Evolutionary conservation across 2,329 filamentous ascomycete species (phyloP).

Genomic region (Calonectria pauciramosa): DNA sequence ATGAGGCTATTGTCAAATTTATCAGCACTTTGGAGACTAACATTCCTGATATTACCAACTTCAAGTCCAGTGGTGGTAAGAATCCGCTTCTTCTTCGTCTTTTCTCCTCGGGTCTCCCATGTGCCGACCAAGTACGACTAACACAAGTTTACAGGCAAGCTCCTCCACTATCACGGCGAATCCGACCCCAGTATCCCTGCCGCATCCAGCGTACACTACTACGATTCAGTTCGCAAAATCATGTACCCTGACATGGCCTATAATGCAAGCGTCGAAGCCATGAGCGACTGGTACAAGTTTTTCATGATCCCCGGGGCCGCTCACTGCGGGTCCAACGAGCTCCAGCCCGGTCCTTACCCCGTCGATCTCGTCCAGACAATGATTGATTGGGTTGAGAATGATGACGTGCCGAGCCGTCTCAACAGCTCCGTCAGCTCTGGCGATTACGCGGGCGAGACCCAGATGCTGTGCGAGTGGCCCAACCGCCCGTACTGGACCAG

Average conservation of each 20-base stretch:
- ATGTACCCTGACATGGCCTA: conserved; percentile 53
- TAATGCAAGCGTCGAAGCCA: conserved; percentile 54
- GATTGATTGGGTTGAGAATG: conserved; percentile 78
- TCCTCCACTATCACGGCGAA: conserved; percentile 71
- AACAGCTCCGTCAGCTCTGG: conserved; percentile 49
- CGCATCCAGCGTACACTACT: conserved; percentile 68
- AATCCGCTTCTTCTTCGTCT: too few species aligned
- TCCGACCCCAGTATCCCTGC: conserved; percentile 66
- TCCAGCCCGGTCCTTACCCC: conserved; percentile 60
- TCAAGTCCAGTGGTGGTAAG: conserved; percentile 56
- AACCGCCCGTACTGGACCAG: conserved; percentile 32
- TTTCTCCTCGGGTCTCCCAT: too few species aligned
- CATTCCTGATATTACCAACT: conserved; percentile 64
- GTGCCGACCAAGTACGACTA: too few species aligned
- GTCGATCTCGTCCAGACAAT: conserved; percentile 77
- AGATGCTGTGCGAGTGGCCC: conserved; percentile 56
- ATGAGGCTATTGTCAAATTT: conserved; percentile 61
- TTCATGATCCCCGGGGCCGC: conserved; percentile 68
- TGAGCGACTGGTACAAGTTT: conserved; percentile 68
- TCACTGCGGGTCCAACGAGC: conserved; percentile 62
- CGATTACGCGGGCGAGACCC: conserved; percentile 46
- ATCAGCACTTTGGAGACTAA: conserved; percentile 66
- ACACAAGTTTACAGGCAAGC: conserved; percentile 57
- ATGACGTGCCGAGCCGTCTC: conserved; percentile 49
- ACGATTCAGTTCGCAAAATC: conserved; percentile 63